Evolutionary conservation across 164 flowering plant genomes (phyloP).

Genomic region (Liriodendron chinense): DNA sequence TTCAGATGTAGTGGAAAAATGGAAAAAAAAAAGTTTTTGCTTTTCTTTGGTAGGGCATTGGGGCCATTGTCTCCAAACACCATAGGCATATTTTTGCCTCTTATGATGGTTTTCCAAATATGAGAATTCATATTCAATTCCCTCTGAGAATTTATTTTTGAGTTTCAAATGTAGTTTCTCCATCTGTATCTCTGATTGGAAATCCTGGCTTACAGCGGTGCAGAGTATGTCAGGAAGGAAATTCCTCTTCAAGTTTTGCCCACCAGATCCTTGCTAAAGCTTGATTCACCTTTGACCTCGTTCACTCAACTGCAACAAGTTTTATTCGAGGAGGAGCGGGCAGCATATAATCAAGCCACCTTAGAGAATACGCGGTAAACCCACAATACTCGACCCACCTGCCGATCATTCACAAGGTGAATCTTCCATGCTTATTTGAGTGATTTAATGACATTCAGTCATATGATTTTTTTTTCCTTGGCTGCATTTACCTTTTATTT

Average conservation of each 20-base stretch:
- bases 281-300: constrained; percentile 69
- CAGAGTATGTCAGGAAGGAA: constrained; percentile 85
- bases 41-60: too few relatives aligned
- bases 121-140: too few relatives aligned
- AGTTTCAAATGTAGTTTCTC: too few relatives aligned
- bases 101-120: too few relatives aligned
- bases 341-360: constrained; percentile 86
- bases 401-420: neutral
- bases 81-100: too few relatives aligned
- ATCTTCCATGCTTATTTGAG: neutral
- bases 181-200: constrained; percentile 9
- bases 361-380: constrained; percentile 63
- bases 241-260: constrained; percentile 81
- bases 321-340: constrained; percentile 76
- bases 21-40: too few relatives aligned
- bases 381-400: neutral
- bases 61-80: too few relatives aligned
- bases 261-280: constrained; percentile 52
- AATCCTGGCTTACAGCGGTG: constrained; percentile 58
- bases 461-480: neutral
- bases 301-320: constrained; percentile 79
- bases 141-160: too few relatives aligned
- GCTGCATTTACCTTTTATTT: constrained; percentile 7
- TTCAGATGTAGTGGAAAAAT: too few relatives aligned
- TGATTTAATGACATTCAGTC: neutral